A percentile compares a stretch with the other conserved stretches of the same genome.
Conservation (phyloP, 306 rosid genomes). For the Rosa lucieae region DNA sequence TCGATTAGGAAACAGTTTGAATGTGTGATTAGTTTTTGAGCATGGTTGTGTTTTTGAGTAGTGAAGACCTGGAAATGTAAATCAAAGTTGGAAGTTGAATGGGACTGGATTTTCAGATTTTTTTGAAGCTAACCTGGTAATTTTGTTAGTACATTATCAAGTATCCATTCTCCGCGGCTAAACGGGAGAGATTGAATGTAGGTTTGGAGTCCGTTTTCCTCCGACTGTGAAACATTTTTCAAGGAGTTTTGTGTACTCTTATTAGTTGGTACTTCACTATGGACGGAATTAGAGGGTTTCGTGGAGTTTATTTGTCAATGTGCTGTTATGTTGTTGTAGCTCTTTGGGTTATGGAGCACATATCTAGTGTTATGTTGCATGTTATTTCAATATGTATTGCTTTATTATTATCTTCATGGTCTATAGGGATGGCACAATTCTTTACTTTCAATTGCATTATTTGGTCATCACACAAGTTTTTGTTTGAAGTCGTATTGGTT, state of each 20-base stretch:
- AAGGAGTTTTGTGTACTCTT: background rate
- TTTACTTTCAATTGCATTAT: background rate
- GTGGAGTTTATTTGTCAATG: background rate
- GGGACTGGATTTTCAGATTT: no score
- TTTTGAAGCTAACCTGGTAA: no score
- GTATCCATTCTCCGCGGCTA: slow-evolving; percentile 17
- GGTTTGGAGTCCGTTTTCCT: slow-evolving; percentile 7
- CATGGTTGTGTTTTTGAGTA: background rate
- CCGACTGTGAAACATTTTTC: slow-evolving; percentile 2
- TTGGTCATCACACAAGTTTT: background rate
- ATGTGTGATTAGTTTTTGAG: background rate
- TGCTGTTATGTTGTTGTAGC: background rate
- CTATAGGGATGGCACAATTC: background rate
- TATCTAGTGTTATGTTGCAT: background rate
- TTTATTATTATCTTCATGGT: background rate
- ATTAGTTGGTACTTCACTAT: background rate
- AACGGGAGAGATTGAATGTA: slow-evolving; percentile 9
- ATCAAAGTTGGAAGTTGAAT: background rate
- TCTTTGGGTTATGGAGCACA: background rate
- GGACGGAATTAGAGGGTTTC: no score
- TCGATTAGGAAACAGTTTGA: background rate
- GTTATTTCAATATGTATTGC: background rate
- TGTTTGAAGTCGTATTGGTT: background rate
- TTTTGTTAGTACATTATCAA: background rate
- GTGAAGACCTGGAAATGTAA: background rate